phyloP scores from a whole-genome alignment of 352 stramenopile species.

The Globisporangium nodosum region DNA sequence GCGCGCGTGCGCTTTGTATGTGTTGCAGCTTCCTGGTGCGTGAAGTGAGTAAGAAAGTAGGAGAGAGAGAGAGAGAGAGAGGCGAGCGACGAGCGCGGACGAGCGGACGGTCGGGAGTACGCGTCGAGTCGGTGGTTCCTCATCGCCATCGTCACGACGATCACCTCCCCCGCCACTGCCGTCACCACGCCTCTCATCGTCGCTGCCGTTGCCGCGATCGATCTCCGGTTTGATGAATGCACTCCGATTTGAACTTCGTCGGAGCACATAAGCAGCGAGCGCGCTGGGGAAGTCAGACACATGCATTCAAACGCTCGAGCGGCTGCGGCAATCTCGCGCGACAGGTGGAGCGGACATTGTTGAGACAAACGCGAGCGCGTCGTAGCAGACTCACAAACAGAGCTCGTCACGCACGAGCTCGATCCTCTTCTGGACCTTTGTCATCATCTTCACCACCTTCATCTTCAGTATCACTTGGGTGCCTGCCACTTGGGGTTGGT shows the following conservation, averaged over 20 bases:
- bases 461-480: too few species aligned
- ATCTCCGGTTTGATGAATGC: too few species aligned
- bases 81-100: background rate
- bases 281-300: background rate
- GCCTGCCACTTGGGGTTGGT: too few species aligned
- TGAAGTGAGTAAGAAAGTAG: background rate
- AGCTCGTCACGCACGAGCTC: too few species aligned
- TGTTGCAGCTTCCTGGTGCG: background rate
- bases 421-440: background rate
- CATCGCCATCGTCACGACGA: background rate
- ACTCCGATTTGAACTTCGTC: too few species aligned
- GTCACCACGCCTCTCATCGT: too few species aligned
- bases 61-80: background rate
- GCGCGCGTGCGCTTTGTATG: background rate
- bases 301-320: background rate
- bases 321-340: background rate
- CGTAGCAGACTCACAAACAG: too few species aligned
- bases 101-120: too few species aligned
- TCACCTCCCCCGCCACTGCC: too few species aligned
- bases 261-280: too few species aligned
- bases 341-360: too few species aligned
- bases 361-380: background rate
- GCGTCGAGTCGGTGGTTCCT: background rate
- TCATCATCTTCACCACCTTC: background rate
- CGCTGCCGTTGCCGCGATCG: too few species aligned